phyloP scores from a whole-genome alignment of 371 early-diverging fungal species.

The Haplosporangium sp. region DNA sequence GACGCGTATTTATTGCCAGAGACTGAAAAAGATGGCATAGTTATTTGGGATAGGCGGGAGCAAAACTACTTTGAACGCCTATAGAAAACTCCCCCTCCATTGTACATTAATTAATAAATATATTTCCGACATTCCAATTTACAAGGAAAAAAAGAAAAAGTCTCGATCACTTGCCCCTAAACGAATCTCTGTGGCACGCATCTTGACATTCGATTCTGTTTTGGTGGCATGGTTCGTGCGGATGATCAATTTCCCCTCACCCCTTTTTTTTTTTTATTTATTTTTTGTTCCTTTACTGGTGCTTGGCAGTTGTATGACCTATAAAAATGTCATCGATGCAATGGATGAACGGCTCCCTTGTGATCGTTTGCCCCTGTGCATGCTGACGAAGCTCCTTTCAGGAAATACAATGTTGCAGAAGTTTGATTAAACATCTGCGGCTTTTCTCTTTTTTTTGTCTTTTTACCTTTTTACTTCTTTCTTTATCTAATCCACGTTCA shows the following conservation, averaged over 20 bases:
- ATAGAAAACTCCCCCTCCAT: background rate
- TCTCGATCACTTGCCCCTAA: background rate
- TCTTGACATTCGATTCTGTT: background rate
- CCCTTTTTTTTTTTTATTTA: background rate
- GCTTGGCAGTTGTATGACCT: conserved; percentile 4
- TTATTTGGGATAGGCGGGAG: conserved; percentile 9
- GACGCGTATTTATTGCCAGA: background rate
- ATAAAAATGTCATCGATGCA: background rate
- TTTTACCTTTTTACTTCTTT: background rate
- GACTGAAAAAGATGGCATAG: background rate
- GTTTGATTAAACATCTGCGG: background rate
- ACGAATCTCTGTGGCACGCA: background rate
- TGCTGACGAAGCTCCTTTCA: background rate
- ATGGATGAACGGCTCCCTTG: background rate
- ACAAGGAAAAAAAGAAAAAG: background rate
- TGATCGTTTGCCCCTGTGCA: background rate
- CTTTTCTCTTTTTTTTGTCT: background rate
- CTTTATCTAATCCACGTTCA: background rate
- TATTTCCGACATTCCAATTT: too few relatives aligned
- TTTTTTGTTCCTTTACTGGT: background rate
- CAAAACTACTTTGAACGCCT: conserved; percentile 1
- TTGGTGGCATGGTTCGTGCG: conserved; percentile 4
- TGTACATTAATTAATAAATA: background rate
- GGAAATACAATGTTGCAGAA: background rate
- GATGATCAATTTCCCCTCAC: conserved; percentile 8